phyloP scores from a whole-genome alignment of 768 basidiomycete genomes.

The Tremella fuciformis region DNA sequence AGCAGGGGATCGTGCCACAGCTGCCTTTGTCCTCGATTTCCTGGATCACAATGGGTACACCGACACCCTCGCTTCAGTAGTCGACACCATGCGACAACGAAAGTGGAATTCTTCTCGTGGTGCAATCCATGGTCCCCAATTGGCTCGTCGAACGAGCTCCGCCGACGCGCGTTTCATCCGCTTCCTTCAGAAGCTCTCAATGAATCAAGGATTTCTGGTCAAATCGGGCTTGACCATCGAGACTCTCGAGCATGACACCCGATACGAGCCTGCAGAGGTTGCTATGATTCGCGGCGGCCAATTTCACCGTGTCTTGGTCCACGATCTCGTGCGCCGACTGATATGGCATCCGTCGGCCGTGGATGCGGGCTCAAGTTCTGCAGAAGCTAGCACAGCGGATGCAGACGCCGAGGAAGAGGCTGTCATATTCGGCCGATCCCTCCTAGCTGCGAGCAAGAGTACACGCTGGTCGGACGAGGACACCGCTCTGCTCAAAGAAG shows the following conservation, averaged over 20 bases:
- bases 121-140: not conserved
- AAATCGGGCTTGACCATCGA: not conserved
- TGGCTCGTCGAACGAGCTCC: not conserved
- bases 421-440: too few species aligned
- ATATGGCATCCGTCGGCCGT: too few species aligned
- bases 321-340: not conserved
- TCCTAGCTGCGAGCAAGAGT: too few species aligned
- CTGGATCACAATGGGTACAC: slow-evolving; percentile 81
- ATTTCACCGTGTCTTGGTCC: not conserved
- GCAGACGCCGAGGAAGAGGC: too few species aligned
- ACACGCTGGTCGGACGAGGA: not conserved
- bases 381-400: too few species aligned
- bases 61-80: slow-evolving; percentile 57
- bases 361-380: too few species aligned
- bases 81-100: slow-evolving; percentile 7
- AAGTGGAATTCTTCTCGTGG: not conserved
- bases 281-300: not conserved
- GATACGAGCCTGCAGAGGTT: not conserved
- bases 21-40: slow-evolving; percentile 73
- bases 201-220: not conserved
- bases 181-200: not conserved
- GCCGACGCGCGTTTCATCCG: not conserved
- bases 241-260: not conserved
- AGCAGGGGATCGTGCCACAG: slow-evolving; percentile 60
- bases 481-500: not conserved